Evolutionary conservation across 305 asterid genomes (phyloP), one percentile per base, ranked within the genome.

Genomic region (Coffea humblotiana): DNA sequence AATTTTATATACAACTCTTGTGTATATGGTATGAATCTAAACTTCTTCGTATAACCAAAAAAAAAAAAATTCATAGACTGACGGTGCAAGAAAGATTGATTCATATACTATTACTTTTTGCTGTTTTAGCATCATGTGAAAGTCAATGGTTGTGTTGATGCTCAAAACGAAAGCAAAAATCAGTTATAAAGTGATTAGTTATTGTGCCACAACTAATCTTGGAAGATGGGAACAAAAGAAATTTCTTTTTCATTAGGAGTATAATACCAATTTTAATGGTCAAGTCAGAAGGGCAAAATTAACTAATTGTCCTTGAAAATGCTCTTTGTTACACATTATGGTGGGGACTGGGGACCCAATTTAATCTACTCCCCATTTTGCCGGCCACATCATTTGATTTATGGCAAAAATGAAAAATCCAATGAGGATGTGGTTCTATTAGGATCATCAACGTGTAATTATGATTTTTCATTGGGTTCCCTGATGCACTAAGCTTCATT

Each of bases 391-490:
- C 35, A 48, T 4, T 37, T 75, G 4, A 65, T 77, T 8, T 68
- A 66, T 66, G 54, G 45, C 29, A 68, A 40, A 56, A 71, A 52
- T 65, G 27, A 73, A 82, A 69, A 29, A 73, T 82, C 72, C 72
- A 77, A 49, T 56, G 10, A 61, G 54, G 32, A 32, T 77, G 29
- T 32, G 61, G 65, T 51, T 51, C 56, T 56, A 61, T 35, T 63
- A 70, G 58, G 58, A 37, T 56, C 32, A 70, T 78, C 71, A 78
- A 68, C 56, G 23, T 14, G 32, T 79, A 58, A 79, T 71, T 72
- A 79, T 71, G 70, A 51, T 19, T 52, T 78, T 60, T 37, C 75
- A 69, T 69, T 78, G 81, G 56, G 77, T 79, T 71, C 82, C 75
- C 21, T 71, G 7, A 72, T 71, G 70, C 71, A 71, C 82, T 45